A percentile compares a stretch with the other conserved stretches of the same genome.
phyloP scores from a whole-genome alignment of 129 eudicot species.

The Smallanthus sonchifolius region DNA sequence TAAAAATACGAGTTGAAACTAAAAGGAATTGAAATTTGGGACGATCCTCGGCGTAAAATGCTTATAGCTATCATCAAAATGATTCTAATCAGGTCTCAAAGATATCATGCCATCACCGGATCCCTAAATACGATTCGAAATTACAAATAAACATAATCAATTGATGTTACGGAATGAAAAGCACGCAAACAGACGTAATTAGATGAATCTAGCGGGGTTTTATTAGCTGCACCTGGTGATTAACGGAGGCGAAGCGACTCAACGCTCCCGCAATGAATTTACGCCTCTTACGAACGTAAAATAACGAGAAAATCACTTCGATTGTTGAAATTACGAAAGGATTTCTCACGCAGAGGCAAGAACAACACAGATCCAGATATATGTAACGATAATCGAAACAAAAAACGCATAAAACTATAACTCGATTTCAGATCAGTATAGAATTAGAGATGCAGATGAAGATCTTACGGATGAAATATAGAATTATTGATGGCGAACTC shows the following conservation, averaged over 20 bases:
- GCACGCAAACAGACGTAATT: no score
- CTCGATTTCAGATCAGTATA: not conserved
- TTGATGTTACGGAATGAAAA: not conserved
- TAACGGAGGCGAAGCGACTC: conserved; percentile 40
- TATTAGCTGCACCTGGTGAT: conserved; percentile 40
- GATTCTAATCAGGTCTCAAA: conserved; percentile 42
- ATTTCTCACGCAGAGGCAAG: conserved; percentile 22
- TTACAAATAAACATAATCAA: not conserved
- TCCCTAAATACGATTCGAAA: not conserved
- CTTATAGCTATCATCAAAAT: conserved; percentile 36
- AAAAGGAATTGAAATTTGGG: not conserved
- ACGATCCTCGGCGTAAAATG: conserved; percentile 37
- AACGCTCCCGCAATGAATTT: conserved; percentile 34
- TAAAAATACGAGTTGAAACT: not conserved
- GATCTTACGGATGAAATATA: not conserved
- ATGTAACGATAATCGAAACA: not conserved
- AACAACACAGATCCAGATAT: not conserved
- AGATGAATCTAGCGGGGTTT: conserved; percentile 31
- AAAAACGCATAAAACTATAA: not conserved
- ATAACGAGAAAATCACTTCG: not conserved
- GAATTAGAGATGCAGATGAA: not conserved
- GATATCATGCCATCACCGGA: conserved; percentile 47
- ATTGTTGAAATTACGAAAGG: not conserved
- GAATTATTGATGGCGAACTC: not conserved
- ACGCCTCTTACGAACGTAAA: conserved; percentile 17